phyloP scores from a whole-genome alignment of 345 rosid genomes.

The Lenwebbia sp. region DNA sequence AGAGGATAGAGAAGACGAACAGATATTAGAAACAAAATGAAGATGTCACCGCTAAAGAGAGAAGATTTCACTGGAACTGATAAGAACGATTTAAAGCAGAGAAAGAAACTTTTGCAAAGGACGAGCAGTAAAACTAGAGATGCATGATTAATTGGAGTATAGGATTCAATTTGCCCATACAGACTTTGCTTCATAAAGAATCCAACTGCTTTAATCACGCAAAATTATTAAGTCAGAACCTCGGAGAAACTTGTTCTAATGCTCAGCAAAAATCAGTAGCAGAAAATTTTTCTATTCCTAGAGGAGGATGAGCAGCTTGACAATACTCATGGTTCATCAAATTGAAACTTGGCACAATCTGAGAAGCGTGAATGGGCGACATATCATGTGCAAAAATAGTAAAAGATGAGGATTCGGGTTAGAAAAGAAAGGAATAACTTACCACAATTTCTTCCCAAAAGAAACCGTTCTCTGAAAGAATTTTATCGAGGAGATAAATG shows the following conservation, averaged over 20 bases:
- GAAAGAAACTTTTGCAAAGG: background rate
- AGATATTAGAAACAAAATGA: background rate
- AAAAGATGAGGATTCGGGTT: background rate
- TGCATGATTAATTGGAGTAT: background rate
- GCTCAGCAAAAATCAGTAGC: background rate
- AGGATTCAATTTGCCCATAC: background rate
- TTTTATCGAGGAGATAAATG: conserved; percentile 58
- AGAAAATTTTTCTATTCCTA: background rate
- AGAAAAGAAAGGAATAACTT: conserved; percentile 5
- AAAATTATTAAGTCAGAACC: background rate
- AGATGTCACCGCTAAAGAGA: background rate
- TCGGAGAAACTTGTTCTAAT: background rate
- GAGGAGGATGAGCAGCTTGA: background rate
- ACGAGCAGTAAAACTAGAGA: background rate
- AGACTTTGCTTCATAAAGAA: background rate
- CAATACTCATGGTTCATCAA: background rate
- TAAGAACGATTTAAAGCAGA: background rate
- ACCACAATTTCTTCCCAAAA: conserved; percentile 70
- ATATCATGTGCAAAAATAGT: background rate
- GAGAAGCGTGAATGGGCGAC: background rate
- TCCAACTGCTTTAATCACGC: background rate
- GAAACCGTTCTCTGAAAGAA: conserved; percentile 41
- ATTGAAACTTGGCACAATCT: background rate
- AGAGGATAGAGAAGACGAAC: background rate
- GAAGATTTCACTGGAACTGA: background rate